Evolutionary conservation across 2,329 filamentous ascomycete species (phyloP).

Genomic region (Didymella pinodella): DNA sequence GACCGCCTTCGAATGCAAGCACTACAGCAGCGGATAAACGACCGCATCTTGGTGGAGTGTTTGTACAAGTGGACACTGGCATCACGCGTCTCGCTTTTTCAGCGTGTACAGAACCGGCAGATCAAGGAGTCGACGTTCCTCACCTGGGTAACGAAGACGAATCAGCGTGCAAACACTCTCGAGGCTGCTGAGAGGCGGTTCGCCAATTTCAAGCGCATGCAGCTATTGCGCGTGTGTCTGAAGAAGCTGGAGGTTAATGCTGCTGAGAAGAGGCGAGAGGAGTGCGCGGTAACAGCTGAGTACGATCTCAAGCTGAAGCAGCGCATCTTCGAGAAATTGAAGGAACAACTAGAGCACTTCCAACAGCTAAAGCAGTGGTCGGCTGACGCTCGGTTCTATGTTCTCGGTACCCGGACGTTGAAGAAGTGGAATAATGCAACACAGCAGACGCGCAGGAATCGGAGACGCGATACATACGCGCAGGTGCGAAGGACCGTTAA

Average conservation of each 20-base stretch:
- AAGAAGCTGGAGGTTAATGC: conserved; percentile 39
- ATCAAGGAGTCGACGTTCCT: conserved; percentile 39
- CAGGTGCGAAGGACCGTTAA: conserved; percentile 63
- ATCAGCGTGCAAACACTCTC: conserved; percentile 38
- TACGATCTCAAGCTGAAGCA: conserved; percentile 53
- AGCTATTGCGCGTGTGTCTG: conserved; percentile 38
- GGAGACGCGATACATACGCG: conserved; percentile 64
- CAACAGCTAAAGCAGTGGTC: conserved; percentile 62
- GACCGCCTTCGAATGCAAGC: conserved; percentile 64
- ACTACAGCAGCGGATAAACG: conserved; percentile 62
- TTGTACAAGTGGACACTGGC: conserved; percentile 70
- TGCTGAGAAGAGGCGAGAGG: conserved; percentile 35
- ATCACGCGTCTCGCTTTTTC: conserved; percentile 53
- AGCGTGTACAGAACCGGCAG: conserved; percentile 47
- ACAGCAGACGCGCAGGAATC: conserved; percentile 59
- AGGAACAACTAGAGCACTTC: conserved; percentile 52
- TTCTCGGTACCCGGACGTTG: conserved; percentile 59
- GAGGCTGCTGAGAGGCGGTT: conserved; percentile 44
- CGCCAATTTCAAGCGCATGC: conserved; percentile 40
- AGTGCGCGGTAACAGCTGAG: conserved; percentile 52
- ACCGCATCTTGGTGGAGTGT: conserved; percentile 62
- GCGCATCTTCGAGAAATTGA: conserved; percentile 47
- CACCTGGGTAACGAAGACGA: conserved; percentile 42
- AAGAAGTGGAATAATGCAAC: conserved; percentile 62
- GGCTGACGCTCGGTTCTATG: conserved; percentile 64